Conservation (phyloP, 371 early-diverging fungal genomes). For the Batrachochytrium dendrobatidis region DNA sequence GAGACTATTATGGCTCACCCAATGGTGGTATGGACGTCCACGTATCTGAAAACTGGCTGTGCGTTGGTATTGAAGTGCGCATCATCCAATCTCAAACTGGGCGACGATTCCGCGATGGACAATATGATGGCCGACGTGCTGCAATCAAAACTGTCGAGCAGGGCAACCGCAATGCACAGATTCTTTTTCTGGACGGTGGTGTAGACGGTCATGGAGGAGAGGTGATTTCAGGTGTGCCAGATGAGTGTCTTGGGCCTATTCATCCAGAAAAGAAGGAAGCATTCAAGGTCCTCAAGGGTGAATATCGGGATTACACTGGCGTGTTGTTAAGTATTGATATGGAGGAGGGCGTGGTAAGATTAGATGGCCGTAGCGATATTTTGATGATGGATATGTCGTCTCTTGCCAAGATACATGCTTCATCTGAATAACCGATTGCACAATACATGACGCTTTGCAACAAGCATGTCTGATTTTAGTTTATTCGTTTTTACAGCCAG, state of each 20-base stretch:
- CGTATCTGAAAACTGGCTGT: conserved; percentile 63
- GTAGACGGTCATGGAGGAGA: not conserved
- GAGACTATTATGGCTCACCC: conserved; percentile 6
- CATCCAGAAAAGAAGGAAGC: conserved; percentile 71
- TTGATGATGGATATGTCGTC: conserved; percentile 53
- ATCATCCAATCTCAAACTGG: conserved; percentile 19
- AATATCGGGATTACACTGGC: conserved; percentile 64
- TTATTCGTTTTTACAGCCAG: too few species aligned
- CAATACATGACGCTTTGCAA: too few species aligned
- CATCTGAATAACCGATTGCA: too few species aligned
- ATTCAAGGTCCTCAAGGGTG: conserved; percentile 66
- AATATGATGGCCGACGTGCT: not conserved
- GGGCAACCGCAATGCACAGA: not conserved
- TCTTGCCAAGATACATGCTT: too few species aligned
- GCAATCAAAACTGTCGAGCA: not conserved
- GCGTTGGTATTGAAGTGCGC: conserved; percentile 57
- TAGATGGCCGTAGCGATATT: conserved; percentile 53
- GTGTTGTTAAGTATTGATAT: conserved; percentile 73
- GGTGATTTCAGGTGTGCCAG: conserved; percentile 14
- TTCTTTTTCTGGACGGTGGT: not conserved
- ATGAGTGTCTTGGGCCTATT: conserved; percentile 56
- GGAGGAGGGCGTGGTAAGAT: conserved; percentile 71
- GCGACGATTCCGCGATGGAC: not conserved
- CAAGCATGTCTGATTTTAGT: too few species aligned
- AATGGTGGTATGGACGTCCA: too few species aligned